These are phyloP conservation scores for Stephania yunnanensis DNA, from an alignment of 164 flowering plant species.

Conservation along the genomic window DNA sequence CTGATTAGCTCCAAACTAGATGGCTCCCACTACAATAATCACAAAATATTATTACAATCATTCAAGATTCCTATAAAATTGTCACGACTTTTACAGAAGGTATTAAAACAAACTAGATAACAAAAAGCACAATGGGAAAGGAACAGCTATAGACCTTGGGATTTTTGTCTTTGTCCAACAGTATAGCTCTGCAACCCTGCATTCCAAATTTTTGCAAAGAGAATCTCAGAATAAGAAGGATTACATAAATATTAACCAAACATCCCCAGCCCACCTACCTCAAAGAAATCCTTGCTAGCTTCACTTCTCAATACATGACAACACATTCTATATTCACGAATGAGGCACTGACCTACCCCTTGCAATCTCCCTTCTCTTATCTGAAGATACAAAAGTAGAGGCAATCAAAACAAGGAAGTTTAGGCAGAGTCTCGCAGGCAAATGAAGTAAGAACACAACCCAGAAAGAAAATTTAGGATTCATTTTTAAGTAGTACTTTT, in stretches of 20 bases:
- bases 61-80: not conserved
- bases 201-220: conserved; percentile 10
- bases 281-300: conserved; percentile 48
- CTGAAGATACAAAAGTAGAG: conserved; percentile 33
- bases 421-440: not conserved
- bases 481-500: too few species aligned
- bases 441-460: too few species aligned
- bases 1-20: conserved; percentile 60
- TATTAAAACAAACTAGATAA: not conserved
- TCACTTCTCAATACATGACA: conserved; percentile 65
- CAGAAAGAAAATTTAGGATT: too few species aligned
- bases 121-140: not conserved
- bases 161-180: conserved; percentile 58
- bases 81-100: not conserved
- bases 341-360: conserved; percentile 80
- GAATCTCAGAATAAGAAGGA: not conserved
- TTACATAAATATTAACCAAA: not conserved
- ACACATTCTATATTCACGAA: conserved; percentile 74
- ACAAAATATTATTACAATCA: not conserved
- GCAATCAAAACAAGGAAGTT: not conserved
- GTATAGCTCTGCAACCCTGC: conserved; percentile 68
- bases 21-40: conserved; percentile 71
- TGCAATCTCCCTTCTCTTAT: conserved; percentile 87
- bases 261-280: conserved; percentile 11
- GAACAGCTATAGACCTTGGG: conserved; percentile 25